Evolutionary conservation across 768 basidiomycete species (phyloP).

Genomic region (Porphyrellus cyaneotinctus): DNA sequence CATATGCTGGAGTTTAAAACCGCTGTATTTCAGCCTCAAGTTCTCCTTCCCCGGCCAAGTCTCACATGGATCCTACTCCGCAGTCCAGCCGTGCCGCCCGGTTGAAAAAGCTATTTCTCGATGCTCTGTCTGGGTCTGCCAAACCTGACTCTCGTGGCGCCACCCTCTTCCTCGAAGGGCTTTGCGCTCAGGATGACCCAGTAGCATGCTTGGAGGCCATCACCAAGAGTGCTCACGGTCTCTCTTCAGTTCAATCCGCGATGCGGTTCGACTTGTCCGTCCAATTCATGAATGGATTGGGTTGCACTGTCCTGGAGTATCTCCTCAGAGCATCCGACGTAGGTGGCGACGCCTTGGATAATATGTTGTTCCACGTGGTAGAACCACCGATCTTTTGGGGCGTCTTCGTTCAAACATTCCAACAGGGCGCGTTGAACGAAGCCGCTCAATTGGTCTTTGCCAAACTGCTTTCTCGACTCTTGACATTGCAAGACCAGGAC

Average conservation of each 20-base stretch:
- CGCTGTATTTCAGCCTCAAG: too few relatives aligned
- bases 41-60: neutral
- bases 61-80: conserved; percentile 1
- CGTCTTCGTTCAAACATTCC: conserved; percentile 33
- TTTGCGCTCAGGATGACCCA: conserved; percentile 41
- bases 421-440: conserved; percentile 29
- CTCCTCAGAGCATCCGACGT: conserved; percentile 38
- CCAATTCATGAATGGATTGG: conserved; percentile 42
- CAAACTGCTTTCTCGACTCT: conserved; percentile 46
- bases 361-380: conserved; percentile 40
- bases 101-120: conserved; percentile 35
- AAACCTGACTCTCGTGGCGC: conserved; percentile 20
- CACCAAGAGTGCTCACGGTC: conserved; percentile 34
- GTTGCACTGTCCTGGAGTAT: conserved; percentile 35
- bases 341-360: conserved; percentile 38
- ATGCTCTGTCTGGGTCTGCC: conserved; percentile 29
- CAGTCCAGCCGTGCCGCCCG: conserved; percentile 5
- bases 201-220: conserved; percentile 37
- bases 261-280: conserved; percentile 37
- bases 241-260: conserved; percentile 36
- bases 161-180: conserved; percentile 42
- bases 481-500: conserved; percentile 33
- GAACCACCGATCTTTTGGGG: conserved; percentile 53
- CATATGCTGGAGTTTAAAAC: too few relatives aligned
- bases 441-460: conserved; percentile 39